Evolutionary conservation across 257 asterid genomes (phyloP).

Genomic region (Nicotiana sylvestris): DNA sequence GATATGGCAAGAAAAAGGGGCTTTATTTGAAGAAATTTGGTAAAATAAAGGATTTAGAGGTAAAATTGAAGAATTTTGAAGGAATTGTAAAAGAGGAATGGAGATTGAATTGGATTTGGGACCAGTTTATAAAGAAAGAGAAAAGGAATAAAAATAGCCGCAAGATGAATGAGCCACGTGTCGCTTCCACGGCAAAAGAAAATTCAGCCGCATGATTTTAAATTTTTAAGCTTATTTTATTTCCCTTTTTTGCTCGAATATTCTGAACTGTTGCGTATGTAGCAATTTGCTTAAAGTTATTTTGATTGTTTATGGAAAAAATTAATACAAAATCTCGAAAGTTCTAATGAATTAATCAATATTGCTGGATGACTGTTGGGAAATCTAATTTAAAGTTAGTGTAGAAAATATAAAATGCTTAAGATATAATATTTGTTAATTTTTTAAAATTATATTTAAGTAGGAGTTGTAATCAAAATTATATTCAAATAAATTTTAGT

Average conservation of each 20-base stretch:
- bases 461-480: no score
- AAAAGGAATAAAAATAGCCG: not conserved
- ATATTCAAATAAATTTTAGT: no score
- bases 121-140: not conserved
- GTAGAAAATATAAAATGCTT: no score
- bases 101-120: not conserved
- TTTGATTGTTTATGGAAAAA: no score
- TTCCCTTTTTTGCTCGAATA: not conserved
- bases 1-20: not conserved
- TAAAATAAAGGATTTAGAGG: not conserved
- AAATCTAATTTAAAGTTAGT: no score
- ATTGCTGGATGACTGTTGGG: no score
- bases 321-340: no score
- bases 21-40: not conserved
- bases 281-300: not conserved
- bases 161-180: constrained; percentile 25
- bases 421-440: no score
- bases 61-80: not conserved
- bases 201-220: constrained; percentile 6
- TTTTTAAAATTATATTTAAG: no score
- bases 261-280: not conserved
- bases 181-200: not conserved
- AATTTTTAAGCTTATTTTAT: not conserved
- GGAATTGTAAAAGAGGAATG: constrained; percentile 8
- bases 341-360: no score